These are phyloP conservation scores for Escallonia rubra DNA, from an alignment of 129 eudicot species.

Conservation along the genomic window DNA sequence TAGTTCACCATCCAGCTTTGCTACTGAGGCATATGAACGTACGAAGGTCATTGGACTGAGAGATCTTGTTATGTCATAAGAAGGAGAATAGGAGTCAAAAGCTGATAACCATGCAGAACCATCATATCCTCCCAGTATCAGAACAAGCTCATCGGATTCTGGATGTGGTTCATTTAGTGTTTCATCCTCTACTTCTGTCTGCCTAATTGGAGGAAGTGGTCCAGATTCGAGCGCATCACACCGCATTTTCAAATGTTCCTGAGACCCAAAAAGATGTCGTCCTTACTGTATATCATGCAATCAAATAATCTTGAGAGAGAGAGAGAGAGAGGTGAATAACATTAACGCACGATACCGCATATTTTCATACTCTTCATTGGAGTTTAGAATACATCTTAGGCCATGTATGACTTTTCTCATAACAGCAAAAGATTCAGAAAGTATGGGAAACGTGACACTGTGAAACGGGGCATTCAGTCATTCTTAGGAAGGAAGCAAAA, in stretches of 20 bases:
- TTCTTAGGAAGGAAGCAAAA: no score
- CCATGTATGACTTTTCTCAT: no score
- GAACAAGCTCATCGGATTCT: slow-evolving; percentile 20
- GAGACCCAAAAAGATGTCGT: background rate
- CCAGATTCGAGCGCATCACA: slow-evolving; percentile 16
- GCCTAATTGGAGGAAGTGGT: slow-evolving; percentile 9
- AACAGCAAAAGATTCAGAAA: no score
- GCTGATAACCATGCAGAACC: slow-evolving; percentile 59
- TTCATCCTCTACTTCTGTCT: slow-evolving; percentile 14
- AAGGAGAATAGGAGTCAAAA: slow-evolving; percentile 43
- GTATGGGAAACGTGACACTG: no score
- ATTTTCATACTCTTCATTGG: no score
- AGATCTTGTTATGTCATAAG: slow-evolving; percentile 26
- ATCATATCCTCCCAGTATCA: slow-evolving; percentile 62
- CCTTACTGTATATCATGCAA: background rate
- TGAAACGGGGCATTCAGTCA: no score
- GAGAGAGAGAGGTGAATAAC: no score
- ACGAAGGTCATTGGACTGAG: slow-evolving; percentile 47
- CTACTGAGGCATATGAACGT: slow-evolving; percentile 49
- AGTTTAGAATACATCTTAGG: no score
- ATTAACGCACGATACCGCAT: no score
- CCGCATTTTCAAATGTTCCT: slow-evolving; percentile 41
- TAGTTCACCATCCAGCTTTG: slow-evolving; percentile 45
- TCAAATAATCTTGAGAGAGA: no score
- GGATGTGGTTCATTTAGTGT: slow-evolving; percentile 1